Base-by-base conservation (phyloP, 2,329 filamentous ascomycete species). In the Sclerotinia spermophila region DNA sequence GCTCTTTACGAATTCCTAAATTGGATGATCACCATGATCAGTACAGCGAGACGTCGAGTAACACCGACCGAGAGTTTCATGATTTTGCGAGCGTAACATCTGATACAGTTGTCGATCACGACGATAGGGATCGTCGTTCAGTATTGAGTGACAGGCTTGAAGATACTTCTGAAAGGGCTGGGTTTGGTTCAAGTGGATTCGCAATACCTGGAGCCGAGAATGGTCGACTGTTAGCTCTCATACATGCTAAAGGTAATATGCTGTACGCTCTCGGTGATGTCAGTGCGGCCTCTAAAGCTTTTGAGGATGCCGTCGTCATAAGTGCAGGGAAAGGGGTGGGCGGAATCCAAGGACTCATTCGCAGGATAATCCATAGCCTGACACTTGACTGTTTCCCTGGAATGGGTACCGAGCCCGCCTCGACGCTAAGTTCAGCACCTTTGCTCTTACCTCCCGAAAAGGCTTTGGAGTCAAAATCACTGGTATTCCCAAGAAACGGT, bases 171-270 rank as follows among this genome's bases (percentile, higher is more conserved):
- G 69, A 61, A 11, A 75, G 75, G 51, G 71, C 75, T 33, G 78
- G 90, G 0, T 94, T 91, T 78, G 91, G 89, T 1, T 90, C 90
- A 5, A 96, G 92, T 79, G 94, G 94, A 24, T 98, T 97, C 80
- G 87, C 89, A 21, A 90, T 99, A 58, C 87, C 94, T 7, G 94
- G 91, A 2, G 89, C 87, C 58, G 96, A 99, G 75, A 98, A 97
- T 79, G 96, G 95, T 13, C 89, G 96, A 72, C 93, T 99, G 77
- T 86, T 99, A 59, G 92, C 94, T n/a, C 85, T 99, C 24, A 89
- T 98, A 55, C 96, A 99, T 81, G 94, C 95, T 30, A 99, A 98
- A 81, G 96, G 95, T n/a, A 98, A 98, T 73, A 96, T 98, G 91
- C 85, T 98, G 2, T 99, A 99, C 81, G 89, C 92, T 38, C 83